phyloP scores from a whole-genome alignment of 2,329 filamentous ascomycete genomes.

The Aureobasidium mangrovei region DNA sequence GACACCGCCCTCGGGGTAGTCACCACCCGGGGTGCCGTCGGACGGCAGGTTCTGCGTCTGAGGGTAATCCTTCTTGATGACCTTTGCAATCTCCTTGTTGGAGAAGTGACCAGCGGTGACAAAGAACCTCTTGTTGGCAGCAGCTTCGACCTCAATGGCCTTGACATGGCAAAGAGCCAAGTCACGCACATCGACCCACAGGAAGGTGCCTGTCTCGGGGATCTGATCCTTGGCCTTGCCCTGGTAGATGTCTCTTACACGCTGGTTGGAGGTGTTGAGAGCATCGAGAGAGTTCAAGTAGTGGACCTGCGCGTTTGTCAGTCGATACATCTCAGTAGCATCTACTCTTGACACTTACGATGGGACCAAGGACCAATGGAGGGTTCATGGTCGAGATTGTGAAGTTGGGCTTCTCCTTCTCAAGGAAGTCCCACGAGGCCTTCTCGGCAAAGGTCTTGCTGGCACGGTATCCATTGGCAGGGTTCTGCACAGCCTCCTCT shows the following conservation, averaged over 20 bases:
- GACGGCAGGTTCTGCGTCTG: conserved; percentile 44
- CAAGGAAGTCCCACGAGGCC: conserved; percentile 45
- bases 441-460: conserved; percentile 56
- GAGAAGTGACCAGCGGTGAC: conserved; percentile 52
- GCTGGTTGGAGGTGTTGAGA: conserved; percentile 65
- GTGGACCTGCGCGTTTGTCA: conserved; percentile 28
- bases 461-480: conserved; percentile 37
- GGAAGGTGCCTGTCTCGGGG: conserved; percentile 46
- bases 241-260: conserved; percentile 54
- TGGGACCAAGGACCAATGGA: conserved; percentile 42
- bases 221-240: conserved; percentile 53
- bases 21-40: conserved; percentile 32
- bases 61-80: conserved; percentile 48
- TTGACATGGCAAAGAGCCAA: conserved; percentile 56
- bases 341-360: conserved; percentile 24
- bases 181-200: conserved; percentile 43
- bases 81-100: conserved; percentile 50
- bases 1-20: conserved; percentile 40
- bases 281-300: conserved; percentile 54
- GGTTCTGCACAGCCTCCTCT: conserved; percentile 39
- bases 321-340: not conserved
- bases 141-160: conserved; percentile 46
- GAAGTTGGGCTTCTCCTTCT: conserved; percentile 44
- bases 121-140: conserved; percentile 57
- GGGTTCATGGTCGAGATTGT: conserved; percentile 42